Base-by-base conservation (phyloP, 2,329 filamentous ascomycete species). In the Didymella exigua region DNA sequence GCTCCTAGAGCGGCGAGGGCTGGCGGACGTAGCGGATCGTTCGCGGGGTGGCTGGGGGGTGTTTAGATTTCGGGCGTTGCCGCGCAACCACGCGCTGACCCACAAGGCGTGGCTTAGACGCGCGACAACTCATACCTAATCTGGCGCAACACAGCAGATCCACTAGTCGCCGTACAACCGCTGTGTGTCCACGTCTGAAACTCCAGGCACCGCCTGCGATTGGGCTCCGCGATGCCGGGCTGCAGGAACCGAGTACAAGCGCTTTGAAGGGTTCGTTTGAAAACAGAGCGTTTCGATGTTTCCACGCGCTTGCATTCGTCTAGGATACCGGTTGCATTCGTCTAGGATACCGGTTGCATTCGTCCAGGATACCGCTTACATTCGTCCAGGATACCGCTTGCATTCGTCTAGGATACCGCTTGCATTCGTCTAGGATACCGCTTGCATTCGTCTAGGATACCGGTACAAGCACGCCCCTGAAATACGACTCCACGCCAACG, bases 401-500 rank as follows among this genome's bases (percentile, higher is more conserved):
- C 16, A 2, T 19, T 23, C 42, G 6, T 33, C 42, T 23, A 44
- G 4, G 18, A 23, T 21, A n/a, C n/a, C 34, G 34, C 34, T 18
- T 29, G 41, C 16, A 2, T 19, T 23, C 42, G 6, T 33, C 42
- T 23, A 44, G 4, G 18, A 23, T 21, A 21, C 34, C 34, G 34
- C 34, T 18, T 29, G 41, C 16, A 2, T 19, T 23, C 42, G 6
- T 33, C 42, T 23, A 44, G 4, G 18, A 23, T 21, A 58, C n/a
- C n/a, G n/a, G n/a, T n/a, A 38, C 55, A n/a, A 75, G 58, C 16
- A 75, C 61, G 0, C 72, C 70, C 41, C 40, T 52, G 34, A 75
- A 74, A 43, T 72, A 76, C 37, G 34, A 47, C 52, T 74, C 71
- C 14, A 75, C 59, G 0, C 64, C 71, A 23, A 50, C 43, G 33